phyloP scores from a whole-genome alignment of 2,329 filamentous ascomycete species.

The Zalaria sp. region DNA sequence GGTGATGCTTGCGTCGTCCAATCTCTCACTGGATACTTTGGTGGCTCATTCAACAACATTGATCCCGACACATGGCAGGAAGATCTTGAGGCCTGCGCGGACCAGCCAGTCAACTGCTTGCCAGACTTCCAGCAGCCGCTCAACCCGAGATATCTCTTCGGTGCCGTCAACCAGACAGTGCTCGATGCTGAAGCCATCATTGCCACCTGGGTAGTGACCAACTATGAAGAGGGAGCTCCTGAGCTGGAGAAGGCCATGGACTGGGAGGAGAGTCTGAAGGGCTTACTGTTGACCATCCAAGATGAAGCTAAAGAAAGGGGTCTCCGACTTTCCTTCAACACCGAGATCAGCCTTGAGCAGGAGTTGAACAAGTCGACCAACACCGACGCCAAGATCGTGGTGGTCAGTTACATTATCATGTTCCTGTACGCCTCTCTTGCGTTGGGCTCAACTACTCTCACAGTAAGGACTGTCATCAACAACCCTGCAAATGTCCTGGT shows the following conservation, averaged over 20 bases:
- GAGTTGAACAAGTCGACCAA: slow-evolving; percentile 98
- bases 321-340: slow-evolving; percentile 81
- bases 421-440: slow-evolving; percentile 93
- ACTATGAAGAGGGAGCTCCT: slow-evolving; percentile 59
- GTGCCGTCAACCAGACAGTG: slow-evolving; percentile 57
- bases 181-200: slow-evolving; percentile 67
- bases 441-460: slow-evolving; percentile 74
- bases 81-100: slow-evolving; percentile 57
- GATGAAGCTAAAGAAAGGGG: slow-evolving; percentile 64
- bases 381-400: slow-evolving; percentile 91
- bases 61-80: slow-evolving; percentile 56
- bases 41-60: slow-evolving; percentile 48
- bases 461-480: slow-evolving; percentile 58
- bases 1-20: slow-evolving; percentile 84
- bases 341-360: slow-evolving; percentile 86
- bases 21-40: slow-evolving; percentile 81
- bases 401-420: slow-evolving; percentile 97
- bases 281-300: slow-evolving; percentile 62
- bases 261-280: slow-evolving; percentile 71
- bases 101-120: slow-evolving; percentile 69
- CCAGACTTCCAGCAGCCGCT: slow-evolving; percentile 83
- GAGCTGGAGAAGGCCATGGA: slow-evolving; percentile 65
- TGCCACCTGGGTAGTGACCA: slow-evolving; percentile 89
- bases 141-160: slow-evolving; percentile 71
- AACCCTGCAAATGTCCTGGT: slow-evolving; percentile 79